Evolutionary conservation across 495 filamentous ascomycete species (phyloP).

Genomic region (Penicillium salamii): DNA sequence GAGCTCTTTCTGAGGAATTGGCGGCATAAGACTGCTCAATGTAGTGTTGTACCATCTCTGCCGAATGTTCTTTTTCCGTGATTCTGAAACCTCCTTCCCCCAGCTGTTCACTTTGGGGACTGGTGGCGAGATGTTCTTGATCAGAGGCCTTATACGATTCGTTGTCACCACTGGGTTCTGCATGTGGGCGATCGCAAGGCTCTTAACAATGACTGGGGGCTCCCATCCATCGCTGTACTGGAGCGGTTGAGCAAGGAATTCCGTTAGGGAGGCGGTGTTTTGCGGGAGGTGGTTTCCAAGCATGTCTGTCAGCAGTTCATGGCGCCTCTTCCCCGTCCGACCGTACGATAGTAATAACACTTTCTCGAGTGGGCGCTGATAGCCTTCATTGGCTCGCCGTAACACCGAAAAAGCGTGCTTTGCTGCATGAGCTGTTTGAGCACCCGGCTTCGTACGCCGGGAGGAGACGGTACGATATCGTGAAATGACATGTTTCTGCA

Average conservation of each 20-base stretch:
- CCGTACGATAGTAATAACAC: constrained; percentile 72
- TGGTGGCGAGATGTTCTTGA: constrained; percentile 43
- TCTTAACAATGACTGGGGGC: constrained; percentile 28
- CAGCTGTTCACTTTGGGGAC: constrained; percentile 64
- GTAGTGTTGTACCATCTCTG: constrained; percentile 57
- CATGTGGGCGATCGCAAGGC: constrained; percentile 39
- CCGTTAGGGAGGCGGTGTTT: constrained; percentile 24
- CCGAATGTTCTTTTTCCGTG: constrained; percentile 55
- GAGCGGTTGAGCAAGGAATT: constrained; percentile 14
- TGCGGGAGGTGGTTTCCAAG: constrained; percentile 34
- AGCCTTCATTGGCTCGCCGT: constrained; percentile 62
- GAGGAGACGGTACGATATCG: constrained; percentile 49
- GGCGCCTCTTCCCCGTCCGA: constrained; percentile 64
- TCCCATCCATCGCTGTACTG: constrained; percentile 35
- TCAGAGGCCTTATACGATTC: constrained; percentile 20
- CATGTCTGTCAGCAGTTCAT: constrained; percentile 55
- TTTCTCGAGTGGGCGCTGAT: constrained; percentile 55
- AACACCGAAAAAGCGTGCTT: constrained; percentile 35
- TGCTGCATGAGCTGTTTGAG: constrained; percentile 22
- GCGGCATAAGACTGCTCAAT: constrained; percentile 62
- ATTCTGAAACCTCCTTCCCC: constrained; percentile 52
- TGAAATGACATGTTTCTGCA: constrained; percentile 53
- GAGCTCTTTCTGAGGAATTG: constrained; percentile 66
- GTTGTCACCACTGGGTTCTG: constrained; percentile 20
- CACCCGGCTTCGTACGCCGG: constrained; percentile 3